phyloP scores from a whole-genome alignment of 768 basidiomycete genomes.

The Tulasnella sp. region DNA sequence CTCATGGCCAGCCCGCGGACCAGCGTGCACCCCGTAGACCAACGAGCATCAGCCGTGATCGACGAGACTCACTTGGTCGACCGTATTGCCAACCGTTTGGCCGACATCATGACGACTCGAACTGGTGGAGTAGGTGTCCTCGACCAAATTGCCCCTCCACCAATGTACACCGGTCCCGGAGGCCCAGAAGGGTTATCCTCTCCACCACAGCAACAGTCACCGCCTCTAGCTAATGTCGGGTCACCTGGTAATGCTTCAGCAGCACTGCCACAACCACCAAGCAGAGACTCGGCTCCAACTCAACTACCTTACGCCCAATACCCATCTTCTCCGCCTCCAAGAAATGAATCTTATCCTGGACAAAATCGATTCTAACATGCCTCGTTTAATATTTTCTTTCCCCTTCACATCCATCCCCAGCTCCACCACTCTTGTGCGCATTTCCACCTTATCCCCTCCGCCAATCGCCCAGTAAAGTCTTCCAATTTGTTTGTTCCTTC shows the following conservation, averaged over 20 bases:
- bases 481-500: background rate
- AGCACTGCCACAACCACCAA: background rate
- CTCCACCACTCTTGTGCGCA: background rate
- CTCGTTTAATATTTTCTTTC: background rate
- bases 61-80: constrained; percentile 13
- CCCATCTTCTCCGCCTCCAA: background rate
- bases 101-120: constrained; percentile 5
- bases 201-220: background rate
- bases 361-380: background rate
- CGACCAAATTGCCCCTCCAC: constrained; percentile 2
- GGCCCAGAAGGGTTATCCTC: background rate
- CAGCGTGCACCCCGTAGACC: background rate
- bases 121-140: background rate
- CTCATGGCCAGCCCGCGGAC: background rate
- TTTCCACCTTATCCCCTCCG: background rate
- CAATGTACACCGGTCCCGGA: background rate
- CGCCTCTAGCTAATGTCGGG: background rate
- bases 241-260: background rate
- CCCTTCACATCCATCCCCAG: background rate
- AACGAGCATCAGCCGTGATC: background rate
- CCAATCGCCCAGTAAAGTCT: background rate
- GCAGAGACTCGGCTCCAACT: background rate
- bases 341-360: background rate
- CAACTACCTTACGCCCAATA: background rate
- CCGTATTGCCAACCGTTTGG: constrained; percentile 12